Evolutionary conservation across 257 asterid species (phyloP).

Genomic region (Gentiana straminea): DNA sequence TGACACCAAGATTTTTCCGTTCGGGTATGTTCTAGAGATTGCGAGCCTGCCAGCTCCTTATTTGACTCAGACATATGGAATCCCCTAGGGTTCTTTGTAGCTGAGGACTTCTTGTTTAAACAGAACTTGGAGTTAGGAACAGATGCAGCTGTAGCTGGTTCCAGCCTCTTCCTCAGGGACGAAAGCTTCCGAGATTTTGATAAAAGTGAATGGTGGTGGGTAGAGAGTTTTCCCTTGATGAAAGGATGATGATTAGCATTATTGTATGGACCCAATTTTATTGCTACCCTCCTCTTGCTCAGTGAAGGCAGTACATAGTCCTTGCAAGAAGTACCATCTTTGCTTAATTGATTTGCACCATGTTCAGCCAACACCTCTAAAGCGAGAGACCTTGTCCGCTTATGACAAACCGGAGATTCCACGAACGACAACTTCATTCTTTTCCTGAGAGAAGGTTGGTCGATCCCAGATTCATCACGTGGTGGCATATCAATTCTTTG

Average conservation of each 20-base stretch:
- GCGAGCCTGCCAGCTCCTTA: slow-evolving; percentile 18
- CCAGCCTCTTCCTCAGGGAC: slow-evolving; percentile 40
- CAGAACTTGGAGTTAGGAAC: slow-evolving; percentile 20
- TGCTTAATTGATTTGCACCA: slow-evolving; percentile 25
- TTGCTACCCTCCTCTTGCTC: slow-evolving; percentile 21
- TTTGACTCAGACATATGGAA: slow-evolving; percentile 25
- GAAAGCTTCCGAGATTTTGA: slow-evolving; percentile 35
- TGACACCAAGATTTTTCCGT: slow-evolving; percentile 15
- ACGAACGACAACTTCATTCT: slow-evolving; percentile 12
- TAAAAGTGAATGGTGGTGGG: slow-evolving; percentile 19
- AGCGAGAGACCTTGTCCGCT: slow-evolving; percentile 14
- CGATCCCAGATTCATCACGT: slow-evolving; percentile 23
- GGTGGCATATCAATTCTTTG: slow-evolving; percentile 27
- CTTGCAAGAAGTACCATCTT: slow-evolving; percentile 14
- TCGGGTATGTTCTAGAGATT: slow-evolving; percentile 12
- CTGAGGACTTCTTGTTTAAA: slow-evolving; percentile 23
- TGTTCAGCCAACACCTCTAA: slow-evolving; percentile 14
- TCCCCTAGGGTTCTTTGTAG: slow-evolving; percentile 25
- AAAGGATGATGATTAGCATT: slow-evolving; percentile 18
- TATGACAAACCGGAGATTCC: slow-evolving; percentile 10
- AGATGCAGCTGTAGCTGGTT: slow-evolving; percentile 25
- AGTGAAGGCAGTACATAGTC: slow-evolving; percentile 18
- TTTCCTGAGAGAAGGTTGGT: slow-evolving; percentile 27
- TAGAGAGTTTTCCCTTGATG: slow-evolving; percentile 18
- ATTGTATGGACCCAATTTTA: slow-evolving; percentile 7